phyloP scores from a whole-genome alignment of 2,329 filamentous ascomycete genomes.

The Eurotiales sp. region DNA sequence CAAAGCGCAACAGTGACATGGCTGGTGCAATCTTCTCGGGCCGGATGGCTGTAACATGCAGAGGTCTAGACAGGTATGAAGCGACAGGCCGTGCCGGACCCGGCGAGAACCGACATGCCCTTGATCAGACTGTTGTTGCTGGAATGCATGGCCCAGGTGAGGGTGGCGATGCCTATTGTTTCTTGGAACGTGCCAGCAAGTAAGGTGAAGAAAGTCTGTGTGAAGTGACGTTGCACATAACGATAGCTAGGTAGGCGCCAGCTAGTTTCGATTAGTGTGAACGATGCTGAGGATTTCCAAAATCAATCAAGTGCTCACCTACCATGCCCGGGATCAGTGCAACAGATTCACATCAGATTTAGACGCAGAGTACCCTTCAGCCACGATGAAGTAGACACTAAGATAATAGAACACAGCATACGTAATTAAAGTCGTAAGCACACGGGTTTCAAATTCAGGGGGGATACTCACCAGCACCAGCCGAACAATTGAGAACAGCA shows the following conservation, averaged over 20 bases:
- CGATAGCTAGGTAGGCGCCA: slow-evolving; percentile 57
- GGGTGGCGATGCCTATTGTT: slow-evolving; percentile 54
- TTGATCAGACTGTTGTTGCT: slow-evolving; percentile 53
- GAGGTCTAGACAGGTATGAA: slow-evolving; percentile 61
- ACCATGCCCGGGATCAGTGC: slow-evolving; percentile 63
- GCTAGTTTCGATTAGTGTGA: slow-evolving; percentile 22
- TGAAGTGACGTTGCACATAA: slow-evolving; percentile 59
- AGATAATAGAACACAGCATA: slow-evolving; percentile 65
- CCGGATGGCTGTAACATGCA: slow-evolving; percentile 63
- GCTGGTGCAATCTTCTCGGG: slow-evolving; percentile 56
- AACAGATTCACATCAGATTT: slow-evolving; percentile 57
- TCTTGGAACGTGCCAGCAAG: slow-evolving; percentile 56
- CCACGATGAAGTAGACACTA: slow-evolving; percentile 64
- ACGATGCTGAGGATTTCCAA: background rate
- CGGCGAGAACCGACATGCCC: slow-evolving; percentile 63
- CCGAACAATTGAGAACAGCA: slow-evolving; percentile 59
- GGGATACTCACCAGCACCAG: slow-evolving; percentile 50
- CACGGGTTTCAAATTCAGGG: slow-evolving; percentile 60
- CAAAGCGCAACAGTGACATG: slow-evolving; percentile 58
- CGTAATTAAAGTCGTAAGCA: slow-evolving; percentile 48
- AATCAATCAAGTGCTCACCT: slow-evolving; percentile 33
- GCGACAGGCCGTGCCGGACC: slow-evolving; percentile 60
- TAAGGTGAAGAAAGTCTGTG: slow-evolving; percentile 59
- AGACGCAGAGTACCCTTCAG: slow-evolving; percentile 50
- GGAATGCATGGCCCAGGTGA: slow-evolving; percentile 55